These are phyloP conservation scores for Glutinoglossum americanum DNA, from an alignment of 495 filamentous ascomycete species.

Conservation along the genomic window DNA sequence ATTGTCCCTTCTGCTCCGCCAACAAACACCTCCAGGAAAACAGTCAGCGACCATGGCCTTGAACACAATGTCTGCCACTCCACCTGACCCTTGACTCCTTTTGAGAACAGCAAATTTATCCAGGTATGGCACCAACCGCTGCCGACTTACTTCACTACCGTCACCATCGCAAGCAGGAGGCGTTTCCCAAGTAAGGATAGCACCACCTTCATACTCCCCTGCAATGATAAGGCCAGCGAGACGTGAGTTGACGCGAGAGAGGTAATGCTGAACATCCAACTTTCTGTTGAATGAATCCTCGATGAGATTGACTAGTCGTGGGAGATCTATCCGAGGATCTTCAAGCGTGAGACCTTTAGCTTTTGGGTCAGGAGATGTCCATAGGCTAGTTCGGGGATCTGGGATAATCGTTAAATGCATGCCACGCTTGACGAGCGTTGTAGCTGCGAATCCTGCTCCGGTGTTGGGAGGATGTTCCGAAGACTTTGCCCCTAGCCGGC, in stretches of 20 bases:
- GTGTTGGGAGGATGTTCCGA: conserved; percentile 1
- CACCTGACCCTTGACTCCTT: conserved; percentile 69
- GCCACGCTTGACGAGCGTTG: conserved; percentile 76
- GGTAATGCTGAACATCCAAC: conserved; percentile 65
- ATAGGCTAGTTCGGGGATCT: conserved; percentile 36
- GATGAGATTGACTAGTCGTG: conserved; percentile 65
- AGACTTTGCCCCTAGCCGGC: conserved; percentile 23
- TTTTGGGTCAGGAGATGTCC: conserved; percentile 38
- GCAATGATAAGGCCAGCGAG: conserved; percentile 85
- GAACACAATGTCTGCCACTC: conserved; percentile 88
- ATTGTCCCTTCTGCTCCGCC: conserved; percentile 20
- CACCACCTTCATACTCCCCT: conserved; percentile 89
- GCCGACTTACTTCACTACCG: conserved; percentile 25
- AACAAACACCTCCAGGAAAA: conserved; percentile 37
- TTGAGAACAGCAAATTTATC: conserved; percentile 95
- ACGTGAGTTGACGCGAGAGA: conserved; percentile 49
- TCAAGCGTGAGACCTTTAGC: conserved; percentile 37
- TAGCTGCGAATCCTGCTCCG: conserved; percentile 21
- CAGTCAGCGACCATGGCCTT: conserved; percentile 80
- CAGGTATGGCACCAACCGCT: conserved; percentile 66
- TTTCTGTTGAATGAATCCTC: conserved; percentile 82
- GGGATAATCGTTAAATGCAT: conserved; percentile 75
- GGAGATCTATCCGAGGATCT: conserved; percentile 61
- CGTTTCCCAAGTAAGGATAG: conserved; percentile 84
- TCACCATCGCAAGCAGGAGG: conserved; percentile 33